phyloP scores from a whole-genome alignment of 2,329 filamentous ascomycete genomes.

The Fusarium drepaniforme region DNA sequence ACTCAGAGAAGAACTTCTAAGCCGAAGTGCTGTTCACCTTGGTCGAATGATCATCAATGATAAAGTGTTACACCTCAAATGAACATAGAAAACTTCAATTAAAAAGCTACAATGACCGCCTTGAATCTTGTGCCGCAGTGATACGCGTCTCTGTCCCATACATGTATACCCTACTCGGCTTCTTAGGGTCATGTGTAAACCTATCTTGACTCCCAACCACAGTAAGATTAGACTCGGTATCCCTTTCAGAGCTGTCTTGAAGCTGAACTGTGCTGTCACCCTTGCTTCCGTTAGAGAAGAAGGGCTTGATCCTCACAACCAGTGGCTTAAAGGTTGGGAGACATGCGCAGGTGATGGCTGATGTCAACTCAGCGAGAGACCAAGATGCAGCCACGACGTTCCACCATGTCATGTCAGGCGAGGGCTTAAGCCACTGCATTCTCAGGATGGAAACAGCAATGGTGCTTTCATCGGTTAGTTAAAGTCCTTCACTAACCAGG shows the following conservation, averaged over 20 bases:
- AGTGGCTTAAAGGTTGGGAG: conserved; percentile 32
- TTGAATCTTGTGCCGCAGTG: neutral
- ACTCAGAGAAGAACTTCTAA: neutral
- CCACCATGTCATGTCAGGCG: conserved; percentile 15
- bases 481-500: rapidly evolving
- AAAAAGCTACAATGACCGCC: neutral
- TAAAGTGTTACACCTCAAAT: neutral
- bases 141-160: conserved; percentile 20
- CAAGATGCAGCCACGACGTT: conserved; percentile 16
- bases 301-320: neutral
- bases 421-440: conserved; percentile 16
- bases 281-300: neutral
- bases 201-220: neutral
- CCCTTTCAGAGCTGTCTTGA: neutral
- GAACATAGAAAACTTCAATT: neutral
- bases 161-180: neutral
- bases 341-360: conserved; percentile 29
- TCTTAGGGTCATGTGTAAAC: neutral
- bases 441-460: conserved; percentile 22
- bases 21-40: neutral
- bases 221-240: neutral
- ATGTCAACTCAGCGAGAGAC: conserved; percentile 32
- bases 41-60: neutral
- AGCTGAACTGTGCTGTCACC: neutral
- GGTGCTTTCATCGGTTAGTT: neutral